These are phyloP conservation scores for Asparagopsis taxiformis DNA, from an alignment of 31 red algal species.

Conservation along the genomic window DNA sequence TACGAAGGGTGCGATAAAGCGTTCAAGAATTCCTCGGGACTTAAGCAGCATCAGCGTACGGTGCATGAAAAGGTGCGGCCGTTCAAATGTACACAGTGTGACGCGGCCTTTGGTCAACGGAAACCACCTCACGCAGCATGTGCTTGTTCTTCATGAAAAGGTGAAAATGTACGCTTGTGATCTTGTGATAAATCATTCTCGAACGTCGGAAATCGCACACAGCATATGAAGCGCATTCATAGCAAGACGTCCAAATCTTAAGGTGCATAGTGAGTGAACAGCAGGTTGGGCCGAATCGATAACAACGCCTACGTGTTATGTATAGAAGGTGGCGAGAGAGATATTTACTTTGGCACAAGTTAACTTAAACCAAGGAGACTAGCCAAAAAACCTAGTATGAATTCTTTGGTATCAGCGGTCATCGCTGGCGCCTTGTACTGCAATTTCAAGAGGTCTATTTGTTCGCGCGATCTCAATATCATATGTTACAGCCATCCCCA, in stretches of 20 bases:
- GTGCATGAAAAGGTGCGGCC: constrained; percentile 51
- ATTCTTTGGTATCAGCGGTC: too few relatives aligned
- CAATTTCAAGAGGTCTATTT: too few relatives aligned
- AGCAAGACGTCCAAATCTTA: not conserved
- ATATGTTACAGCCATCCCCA: not conserved
- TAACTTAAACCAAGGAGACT: too few relatives aligned
- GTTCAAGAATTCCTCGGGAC: constrained; percentile 50
- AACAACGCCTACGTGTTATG: not conserved
- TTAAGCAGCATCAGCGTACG: constrained; percentile 48
- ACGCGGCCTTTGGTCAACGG: constrained; percentile 49
- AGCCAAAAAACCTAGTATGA: too few relatives aligned
- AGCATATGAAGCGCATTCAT: constrained; percentile 44
- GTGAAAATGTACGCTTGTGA: constrained; percentile 36
- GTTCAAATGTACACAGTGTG: constrained; percentile 52
- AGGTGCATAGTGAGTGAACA: not conserved
- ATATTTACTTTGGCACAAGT: too few relatives aligned
- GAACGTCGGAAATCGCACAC: constrained; percentile 54
- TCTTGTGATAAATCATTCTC: constrained; percentile 42
- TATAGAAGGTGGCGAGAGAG: too few relatives aligned
- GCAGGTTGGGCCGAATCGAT: not conserved
- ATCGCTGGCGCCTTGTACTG: too few relatives aligned
- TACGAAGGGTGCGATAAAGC: constrained; percentile 19
- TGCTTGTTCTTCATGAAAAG: constrained; percentile 42
- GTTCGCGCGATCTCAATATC: not conserved
- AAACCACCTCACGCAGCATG: constrained; percentile 63